Conservation (phyloP, 108 stramenopile genomes). For the Cyclotella baltica region DNA sequence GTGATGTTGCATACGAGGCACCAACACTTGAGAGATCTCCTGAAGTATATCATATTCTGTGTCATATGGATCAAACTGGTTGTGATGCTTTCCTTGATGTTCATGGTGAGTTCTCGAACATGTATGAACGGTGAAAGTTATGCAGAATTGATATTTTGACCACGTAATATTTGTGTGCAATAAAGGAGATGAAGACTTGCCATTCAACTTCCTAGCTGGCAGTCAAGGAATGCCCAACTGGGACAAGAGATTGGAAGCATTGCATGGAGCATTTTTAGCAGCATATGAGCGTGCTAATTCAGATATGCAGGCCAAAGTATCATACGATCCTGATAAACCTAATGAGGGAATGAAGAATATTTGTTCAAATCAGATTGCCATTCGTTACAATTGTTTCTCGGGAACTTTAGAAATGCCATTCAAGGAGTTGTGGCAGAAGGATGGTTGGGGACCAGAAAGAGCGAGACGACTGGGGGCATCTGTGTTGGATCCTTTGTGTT, state of each 20-base stretch:
- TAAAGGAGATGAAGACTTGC: conserved; percentile 88
- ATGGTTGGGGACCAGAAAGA: conserved; percentile 73
- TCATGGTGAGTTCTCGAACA: too few relatives aligned
- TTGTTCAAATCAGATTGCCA: conserved; percentile 84
- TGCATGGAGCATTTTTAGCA: conserved; percentile 84
- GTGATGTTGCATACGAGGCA: conserved; percentile 66
- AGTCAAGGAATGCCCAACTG: conserved; percentile 74
- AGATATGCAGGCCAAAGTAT: conserved; percentile 77
- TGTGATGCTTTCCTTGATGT: conserved; percentile 84
- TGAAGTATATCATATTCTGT: conserved; percentile 83
- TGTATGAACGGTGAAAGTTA: too few relatives aligned
- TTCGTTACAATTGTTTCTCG: conserved; percentile 80
- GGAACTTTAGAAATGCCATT: conserved; percentile 91
- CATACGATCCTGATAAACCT: conserved; percentile 69
- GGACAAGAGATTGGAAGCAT: conserved; percentile 62
- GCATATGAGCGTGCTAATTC: conserved; percentile 71
- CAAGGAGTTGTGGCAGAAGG: conserved; percentile 80
- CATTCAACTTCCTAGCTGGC: conserved; percentile 84
- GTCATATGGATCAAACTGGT: conserved; percentile 80
- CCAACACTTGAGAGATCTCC: conserved; percentile 84
- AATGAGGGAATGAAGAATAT: conserved; percentile 66
- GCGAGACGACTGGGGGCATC: conserved; percentile 69
- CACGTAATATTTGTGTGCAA: too few relatives aligned
- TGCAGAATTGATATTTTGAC: too few relatives aligned
- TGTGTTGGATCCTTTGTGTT: conserved; percentile 68